A percentile compares a stretch with the other conserved stretches of the same genome.
These are phyloP conservation scores for Mycena sp. DNA, from an alignment of 1,284 basidiomycete genomes.

Conservation along the genomic window DNA sequence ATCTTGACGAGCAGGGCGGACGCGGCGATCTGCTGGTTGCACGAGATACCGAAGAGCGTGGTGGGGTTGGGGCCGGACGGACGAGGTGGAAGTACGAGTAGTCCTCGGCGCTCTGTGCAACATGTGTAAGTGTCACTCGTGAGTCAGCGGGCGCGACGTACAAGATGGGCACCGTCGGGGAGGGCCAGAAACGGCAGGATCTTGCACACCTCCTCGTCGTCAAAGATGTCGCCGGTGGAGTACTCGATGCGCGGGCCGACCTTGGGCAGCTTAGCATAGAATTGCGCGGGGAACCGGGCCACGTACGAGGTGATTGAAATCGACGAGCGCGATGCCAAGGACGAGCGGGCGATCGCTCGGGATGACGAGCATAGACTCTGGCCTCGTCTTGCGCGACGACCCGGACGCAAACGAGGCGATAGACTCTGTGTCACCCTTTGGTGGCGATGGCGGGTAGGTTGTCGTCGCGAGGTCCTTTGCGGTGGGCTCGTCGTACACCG, in stretches of 20 bases:
- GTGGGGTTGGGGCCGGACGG: conserved; percentile 74
- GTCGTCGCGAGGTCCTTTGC: conserved; percentile 38
- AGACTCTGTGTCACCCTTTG: conserved; percentile 64
- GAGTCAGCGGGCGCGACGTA: conserved; percentile 45
- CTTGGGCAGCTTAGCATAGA: conserved; percentile 47
- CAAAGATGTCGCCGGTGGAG: conserved; percentile 71
- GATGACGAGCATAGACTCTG: conserved; percentile 75
- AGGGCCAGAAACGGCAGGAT: conserved; percentile 97
- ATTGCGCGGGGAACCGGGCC: conserved; percentile 6
- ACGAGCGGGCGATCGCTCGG: conserved; percentile 70
- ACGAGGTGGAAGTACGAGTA: conserved; percentile 96
- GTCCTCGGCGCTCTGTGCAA: conserved; percentile 85
- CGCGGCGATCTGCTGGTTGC: conserved; percentile 94
- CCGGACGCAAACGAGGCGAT: conserved; percentile 70
- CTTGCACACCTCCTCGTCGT: conserved; percentile 83
- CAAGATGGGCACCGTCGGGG: conserved; percentile 96
- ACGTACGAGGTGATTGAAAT: conserved; percentile 89
- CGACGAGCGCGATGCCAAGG: conserved; percentile 86
- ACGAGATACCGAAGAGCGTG: conserved; percentile 96
- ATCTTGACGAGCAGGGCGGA: conserved; percentile 84
- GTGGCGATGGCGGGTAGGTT: conserved; percentile 67
- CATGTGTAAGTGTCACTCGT: conserved; percentile 17
- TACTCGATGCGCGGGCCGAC: conserved; percentile 94
- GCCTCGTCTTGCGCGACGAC: conserved; percentile 77
- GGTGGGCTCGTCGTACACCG: conserved; percentile 53